A percentile compares a stretch with the other conserved stretches of the same genome.
phyloP scores from a whole-genome alignment of 225 moss, liverwort and hornwort genomes.

The Ulota crispa region DNA sequence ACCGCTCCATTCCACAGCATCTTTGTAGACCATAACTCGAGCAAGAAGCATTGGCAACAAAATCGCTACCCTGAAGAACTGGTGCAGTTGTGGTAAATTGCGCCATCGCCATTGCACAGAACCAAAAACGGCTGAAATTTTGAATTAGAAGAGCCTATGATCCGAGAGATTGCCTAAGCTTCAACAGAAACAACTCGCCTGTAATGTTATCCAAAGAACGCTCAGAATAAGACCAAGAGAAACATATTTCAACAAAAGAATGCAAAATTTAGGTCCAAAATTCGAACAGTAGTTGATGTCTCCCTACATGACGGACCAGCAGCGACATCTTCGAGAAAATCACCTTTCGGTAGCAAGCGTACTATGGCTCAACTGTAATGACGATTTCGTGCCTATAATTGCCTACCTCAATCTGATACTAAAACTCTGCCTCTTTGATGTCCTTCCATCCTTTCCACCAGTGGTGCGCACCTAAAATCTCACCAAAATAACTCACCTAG shows the following conservation, averaged over 20 bases:
- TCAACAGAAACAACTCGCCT: background rate
- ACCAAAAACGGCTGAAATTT: background rate
- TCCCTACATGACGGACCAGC: background rate
- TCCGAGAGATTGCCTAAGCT: background rate
- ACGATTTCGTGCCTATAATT: too few species aligned
- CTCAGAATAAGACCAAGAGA: background rate
- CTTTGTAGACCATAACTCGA: conserved; percentile 15
- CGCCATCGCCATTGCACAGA: conserved; percentile 27
- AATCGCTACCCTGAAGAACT: conserved; percentile 36
- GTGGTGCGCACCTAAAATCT: background rate
- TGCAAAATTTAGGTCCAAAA: background rate
- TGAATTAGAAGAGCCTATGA: background rate
- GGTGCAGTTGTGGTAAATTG: conserved; percentile 19
- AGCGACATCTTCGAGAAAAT: background rate
- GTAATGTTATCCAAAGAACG: background rate
- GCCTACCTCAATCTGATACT: background rate
- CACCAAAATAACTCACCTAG: background rate
- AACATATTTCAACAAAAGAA: background rate
- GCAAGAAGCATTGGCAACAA: conserved; percentile 15
- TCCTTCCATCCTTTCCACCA: background rate
- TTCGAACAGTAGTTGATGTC: background rate
- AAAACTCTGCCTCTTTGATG: background rate
- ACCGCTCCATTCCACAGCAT: conserved; percentile 24
- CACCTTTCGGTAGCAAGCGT: background rate
- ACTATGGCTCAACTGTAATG: too few species aligned